Evolutionary conservation across 2,329 filamentous ascomycete species (phyloP), one percentile per base, ranked within the genome.

Genomic region (Apiospora saccharicola): DNA sequence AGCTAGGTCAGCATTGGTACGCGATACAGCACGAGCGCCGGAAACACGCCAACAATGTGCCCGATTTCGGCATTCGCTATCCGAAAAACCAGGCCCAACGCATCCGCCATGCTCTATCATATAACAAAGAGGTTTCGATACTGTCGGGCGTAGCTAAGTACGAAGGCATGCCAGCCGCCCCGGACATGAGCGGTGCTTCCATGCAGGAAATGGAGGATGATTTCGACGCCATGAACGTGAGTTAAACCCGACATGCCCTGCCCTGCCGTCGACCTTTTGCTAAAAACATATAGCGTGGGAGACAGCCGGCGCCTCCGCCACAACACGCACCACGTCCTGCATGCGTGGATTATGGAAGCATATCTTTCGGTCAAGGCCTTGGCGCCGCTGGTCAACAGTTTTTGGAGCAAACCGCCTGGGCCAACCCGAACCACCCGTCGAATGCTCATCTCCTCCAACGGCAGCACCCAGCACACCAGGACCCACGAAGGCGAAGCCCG

Each of bases 141-240:
- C 85, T 99, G 72, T 92, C 95, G 7, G 96, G 96, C 49, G 88
- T 98, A 70, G 95, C 96, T 47, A 98, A 98, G 83, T 95, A 98
- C 81, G 92, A 97, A 78, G 96, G 96, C 34, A 99, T 99, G 83
- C 96, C 96, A 47, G 95, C 96, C 44, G 96, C 95, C n/a, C 96
- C 96, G 26, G 88, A 93, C 46, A 92, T 99, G 83, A 87, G 87
- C 72, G 89, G 93, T 57, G 93, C 94, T 37, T 91, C 92, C 49
- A 82, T 88, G 30, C 86, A 89, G 14, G 94, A 98, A 79, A 83
- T 96, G 67, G 94, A 98, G 71, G 92, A 96, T 69, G 96, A 99
- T 83, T 86, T 98, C 75, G 91, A 93, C 80, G 93, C 93, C 76
- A 98, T 99, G 87, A 92, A 93, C 79, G 95, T 98, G 86, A 47